These are phyloP conservation scores for Tetramitus jugosus DNA, from an alignment of 208 protist species.

Conservation along the genomic window DNA sequence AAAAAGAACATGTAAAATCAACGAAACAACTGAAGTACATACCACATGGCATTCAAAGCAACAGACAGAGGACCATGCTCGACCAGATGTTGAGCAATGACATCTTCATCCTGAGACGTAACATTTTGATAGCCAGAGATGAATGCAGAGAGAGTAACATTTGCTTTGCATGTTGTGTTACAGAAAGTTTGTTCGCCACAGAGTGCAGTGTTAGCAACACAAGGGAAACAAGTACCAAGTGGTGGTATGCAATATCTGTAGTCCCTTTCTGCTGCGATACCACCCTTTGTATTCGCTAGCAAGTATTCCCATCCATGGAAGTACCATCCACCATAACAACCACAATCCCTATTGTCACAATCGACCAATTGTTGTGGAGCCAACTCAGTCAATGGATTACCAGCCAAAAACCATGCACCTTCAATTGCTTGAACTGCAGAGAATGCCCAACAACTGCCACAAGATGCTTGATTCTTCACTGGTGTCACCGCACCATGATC, in stretches of 20 bases:
- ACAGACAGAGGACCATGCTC: neutral
- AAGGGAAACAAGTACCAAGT: neutral
- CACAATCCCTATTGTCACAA: conserved; percentile 43
- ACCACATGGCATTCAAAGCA: neutral
- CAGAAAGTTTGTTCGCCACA: neutral
- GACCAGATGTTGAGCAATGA: neutral
- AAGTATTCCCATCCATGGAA: neutral
- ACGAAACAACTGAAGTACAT: too few species aligned
- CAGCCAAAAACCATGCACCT: conserved; percentile 48
- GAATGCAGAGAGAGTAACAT: neutral
- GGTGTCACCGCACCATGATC: neutral
- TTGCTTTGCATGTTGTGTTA: neutral
- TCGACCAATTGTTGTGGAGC: conserved; percentile 86
- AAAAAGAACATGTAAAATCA: too few species aligned
- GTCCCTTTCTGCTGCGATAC: neutral
- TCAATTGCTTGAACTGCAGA: conserved; percentile 79
- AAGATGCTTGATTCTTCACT: conserved; percentile 3
- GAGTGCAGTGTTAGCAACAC: neutral
- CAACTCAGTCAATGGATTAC: conserved; percentile 57
- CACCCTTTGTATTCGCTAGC: neutral
- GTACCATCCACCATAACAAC: neutral
- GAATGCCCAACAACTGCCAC: conserved; percentile 85
- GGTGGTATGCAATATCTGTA: neutral
- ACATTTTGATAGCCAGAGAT: neutral
- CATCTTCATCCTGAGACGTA: neutral